Percentiles rank a stretch among this genome's conserved stretches.
Evolutionary conservation across 2,329 filamentous ascomycete species (phyloP).

Genomic region (Colletotrichum horii): DNA sequence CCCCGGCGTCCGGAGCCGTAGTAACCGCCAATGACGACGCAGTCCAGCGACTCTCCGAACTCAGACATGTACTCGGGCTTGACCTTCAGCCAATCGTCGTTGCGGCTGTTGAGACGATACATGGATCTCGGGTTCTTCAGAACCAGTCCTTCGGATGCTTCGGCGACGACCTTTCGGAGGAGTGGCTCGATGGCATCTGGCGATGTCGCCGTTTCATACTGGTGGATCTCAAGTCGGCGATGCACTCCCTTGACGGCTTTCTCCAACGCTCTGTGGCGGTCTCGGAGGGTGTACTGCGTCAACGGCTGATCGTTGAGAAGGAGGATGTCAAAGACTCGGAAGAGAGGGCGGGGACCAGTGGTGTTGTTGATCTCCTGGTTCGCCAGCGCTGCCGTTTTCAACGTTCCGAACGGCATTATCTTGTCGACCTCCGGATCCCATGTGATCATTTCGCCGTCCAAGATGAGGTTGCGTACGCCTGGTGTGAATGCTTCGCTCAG

Average conservation of each 20-base stretch:
- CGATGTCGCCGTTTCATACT: constrained; percentile 68
- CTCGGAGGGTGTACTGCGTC: constrained; percentile 81
- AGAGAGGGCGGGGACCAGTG: constrained; percentile 75
- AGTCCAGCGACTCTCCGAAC: constrained; percentile 92
- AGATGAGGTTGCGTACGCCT: constrained; percentile 82
- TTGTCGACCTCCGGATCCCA: constrained; percentile 90
- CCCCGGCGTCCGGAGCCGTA: constrained; percentile 88
- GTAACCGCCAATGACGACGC: constrained; percentile 88
- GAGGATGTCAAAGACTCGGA: constrained; percentile 88
- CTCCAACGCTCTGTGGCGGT: constrained; percentile 78
- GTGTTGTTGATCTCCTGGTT: constrained; percentile 75
- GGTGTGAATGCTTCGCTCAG: constrained; percentile 77
- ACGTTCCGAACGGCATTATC: constrained; percentile 86
- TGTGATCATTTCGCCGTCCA: constrained; percentile 98
- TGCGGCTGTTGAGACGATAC: constrained; percentile 87
- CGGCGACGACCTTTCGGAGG: constrained; percentile 82
- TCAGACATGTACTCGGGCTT: constrained; percentile 99
- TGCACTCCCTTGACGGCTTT: constrained; percentile 72
- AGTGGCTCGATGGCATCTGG: constrained; percentile 78
- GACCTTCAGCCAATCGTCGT: constrained; percentile 97
- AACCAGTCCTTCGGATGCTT: constrained; percentile 88
- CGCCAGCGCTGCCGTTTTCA: constrained; percentile 87
- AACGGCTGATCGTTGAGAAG: constrained; percentile 83
- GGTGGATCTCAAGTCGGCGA: constrained; percentile 83
- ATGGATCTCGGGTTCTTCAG: constrained; percentile 90